Conservation (phyloP, 768 basidiomycete genomes). For the Leccinum uliginosum region DNA sequence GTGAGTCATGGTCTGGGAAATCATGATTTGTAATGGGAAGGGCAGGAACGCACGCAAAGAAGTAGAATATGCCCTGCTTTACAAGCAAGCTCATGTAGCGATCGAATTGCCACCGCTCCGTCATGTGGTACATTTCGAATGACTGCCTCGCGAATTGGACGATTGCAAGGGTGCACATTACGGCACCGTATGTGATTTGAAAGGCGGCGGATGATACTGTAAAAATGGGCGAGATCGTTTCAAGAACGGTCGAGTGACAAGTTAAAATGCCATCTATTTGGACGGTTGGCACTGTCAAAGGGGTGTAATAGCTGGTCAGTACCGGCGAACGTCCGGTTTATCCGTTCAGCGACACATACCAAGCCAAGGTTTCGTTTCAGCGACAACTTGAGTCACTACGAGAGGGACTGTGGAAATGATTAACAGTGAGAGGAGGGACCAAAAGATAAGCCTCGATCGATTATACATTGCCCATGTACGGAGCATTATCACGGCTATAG, state of each 20-base stretch:
- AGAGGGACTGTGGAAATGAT: too few relatives aligned
- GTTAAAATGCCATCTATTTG: background rate
- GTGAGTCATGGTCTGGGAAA: background rate
- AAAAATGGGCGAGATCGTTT: too few relatives aligned
- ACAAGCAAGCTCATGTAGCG: background rate
- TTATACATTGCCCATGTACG: background rate
- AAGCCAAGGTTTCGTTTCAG: background rate
- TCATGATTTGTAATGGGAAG: background rate
- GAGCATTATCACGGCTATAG: conserved; percentile 1
- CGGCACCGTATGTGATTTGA: background rate
- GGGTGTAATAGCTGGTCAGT: background rate
- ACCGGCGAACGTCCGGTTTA: too few relatives aligned
- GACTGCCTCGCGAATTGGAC: background rate
- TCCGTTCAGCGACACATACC: background rate
- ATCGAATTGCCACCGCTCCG: background rate
- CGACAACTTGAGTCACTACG: too few relatives aligned
- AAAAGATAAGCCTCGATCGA: background rate
- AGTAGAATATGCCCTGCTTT: background rate
- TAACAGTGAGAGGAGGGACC: too few relatives aligned
- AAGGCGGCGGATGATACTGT: too few relatives aligned
- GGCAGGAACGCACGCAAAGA: background rate
- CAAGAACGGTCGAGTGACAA: background rate
- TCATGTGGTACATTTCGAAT: background rate
- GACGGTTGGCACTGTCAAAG: background rate
- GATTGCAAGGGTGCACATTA: background rate